Conservation (phyloP, 1,284 basidiomycete species). For the Thecaphora thlaspeos region DNA sequence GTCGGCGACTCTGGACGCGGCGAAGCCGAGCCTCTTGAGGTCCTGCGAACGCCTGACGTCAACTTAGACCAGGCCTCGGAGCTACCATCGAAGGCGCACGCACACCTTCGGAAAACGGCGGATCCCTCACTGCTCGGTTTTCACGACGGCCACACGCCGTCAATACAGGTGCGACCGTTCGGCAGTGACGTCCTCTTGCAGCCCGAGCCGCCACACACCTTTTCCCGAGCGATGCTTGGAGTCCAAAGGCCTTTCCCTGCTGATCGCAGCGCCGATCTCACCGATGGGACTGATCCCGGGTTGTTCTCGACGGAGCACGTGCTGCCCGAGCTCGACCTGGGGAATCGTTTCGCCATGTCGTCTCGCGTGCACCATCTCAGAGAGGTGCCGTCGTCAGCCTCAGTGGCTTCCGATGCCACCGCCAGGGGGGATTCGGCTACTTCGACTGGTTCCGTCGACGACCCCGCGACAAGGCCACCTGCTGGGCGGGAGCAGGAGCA, state of each 20-base stretch:
- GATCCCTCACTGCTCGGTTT: neutral
- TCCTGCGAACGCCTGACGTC: too few species aligned
- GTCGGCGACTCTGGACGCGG: too few species aligned
- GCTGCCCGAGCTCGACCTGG: slow-evolving; percentile 25
- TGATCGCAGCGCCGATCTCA: neutral
- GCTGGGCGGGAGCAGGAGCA: too few species aligned
- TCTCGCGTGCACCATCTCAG: slow-evolving; percentile 27
- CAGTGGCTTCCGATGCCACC: slow-evolving; percentile 23
- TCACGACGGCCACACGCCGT: neutral
- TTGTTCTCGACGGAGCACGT: slow-evolving; percentile 1
- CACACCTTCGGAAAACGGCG: too few species aligned
- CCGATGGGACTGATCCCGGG: too few species aligned
- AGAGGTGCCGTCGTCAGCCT: slow-evolving; percentile 35
- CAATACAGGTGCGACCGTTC: neutral
- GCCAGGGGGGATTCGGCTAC: slow-evolving; percentile 6
- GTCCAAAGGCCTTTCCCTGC: too few species aligned
- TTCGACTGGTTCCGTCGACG: neutral
- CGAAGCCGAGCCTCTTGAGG: too few species aligned
- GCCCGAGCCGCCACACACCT: neutral
- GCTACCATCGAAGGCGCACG: too few species aligned
- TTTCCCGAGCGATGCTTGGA: too few species aligned
- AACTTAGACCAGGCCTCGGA: too few species aligned
- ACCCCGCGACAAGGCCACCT: neutral
- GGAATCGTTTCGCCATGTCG: slow-evolving; percentile 8
- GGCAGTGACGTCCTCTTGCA: slow-evolving; percentile 1